Conservation (phyloP, 2,329 filamentous ascomycete genomes). For the Colletotrichum eleusines region DNA sequence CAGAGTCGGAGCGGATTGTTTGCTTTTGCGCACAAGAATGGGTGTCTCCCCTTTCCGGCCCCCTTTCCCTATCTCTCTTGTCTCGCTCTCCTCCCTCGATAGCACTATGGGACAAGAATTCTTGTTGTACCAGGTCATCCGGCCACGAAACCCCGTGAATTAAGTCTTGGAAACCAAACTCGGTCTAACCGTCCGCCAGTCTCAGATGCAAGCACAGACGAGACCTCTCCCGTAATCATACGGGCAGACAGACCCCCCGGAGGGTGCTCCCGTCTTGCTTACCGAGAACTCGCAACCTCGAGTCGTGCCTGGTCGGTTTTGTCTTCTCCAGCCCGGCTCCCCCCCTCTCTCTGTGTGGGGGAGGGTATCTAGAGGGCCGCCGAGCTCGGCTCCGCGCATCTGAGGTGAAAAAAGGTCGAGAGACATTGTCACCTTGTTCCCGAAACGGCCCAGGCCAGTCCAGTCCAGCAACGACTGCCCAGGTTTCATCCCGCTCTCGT, state of each 20-base stretch:
- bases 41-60: background rate
- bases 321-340: background rate
- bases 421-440: background rate
- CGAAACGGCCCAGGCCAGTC: conserved; percentile 1
- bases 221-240: background rate
- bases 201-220: background rate
- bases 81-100: background rate
- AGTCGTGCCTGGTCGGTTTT: background rate
- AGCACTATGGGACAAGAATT: background rate
- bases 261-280: background rate
- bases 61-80: background rate
- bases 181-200: background rate
- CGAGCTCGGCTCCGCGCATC: conserved; percentile 13
- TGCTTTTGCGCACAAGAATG: background rate
- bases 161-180: background rate
- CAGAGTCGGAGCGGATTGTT: background rate
- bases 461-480: conserved; percentile 3
- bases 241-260: background rate
- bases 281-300: background rate
- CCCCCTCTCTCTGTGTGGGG: too few species aligned
- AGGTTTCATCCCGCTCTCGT: conserved; percentile 12
- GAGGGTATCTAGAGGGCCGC: background rate
- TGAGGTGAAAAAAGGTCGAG: background rate
- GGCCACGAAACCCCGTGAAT: background rate
- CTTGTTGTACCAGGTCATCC: background rate